Percentiles rank a stretch among this genome's conserved stretches.
phyloP scores from a whole-genome alignment of 1,284 basidiomycete species.

The Trichosporon sp. region DNA sequence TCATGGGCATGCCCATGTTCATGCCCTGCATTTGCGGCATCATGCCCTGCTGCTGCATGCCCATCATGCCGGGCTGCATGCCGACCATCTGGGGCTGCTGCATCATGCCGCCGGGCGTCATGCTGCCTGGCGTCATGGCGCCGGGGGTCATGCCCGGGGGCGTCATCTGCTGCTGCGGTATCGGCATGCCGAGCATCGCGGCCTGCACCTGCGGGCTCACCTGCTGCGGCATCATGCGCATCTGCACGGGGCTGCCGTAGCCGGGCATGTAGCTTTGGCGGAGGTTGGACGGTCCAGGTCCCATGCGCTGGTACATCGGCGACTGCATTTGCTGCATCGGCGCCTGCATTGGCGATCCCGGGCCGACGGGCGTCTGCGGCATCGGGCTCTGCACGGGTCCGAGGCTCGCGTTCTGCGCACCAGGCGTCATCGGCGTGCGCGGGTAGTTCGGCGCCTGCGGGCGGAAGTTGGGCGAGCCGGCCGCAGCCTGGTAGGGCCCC shows the following conservation, averaged over 20 bases:
- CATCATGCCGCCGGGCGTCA: conserved; percentile 1
- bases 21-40: background rate
- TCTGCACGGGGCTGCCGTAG: background rate
- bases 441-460: background rate
- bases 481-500: background rate
- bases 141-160: background rate
- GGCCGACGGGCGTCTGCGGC: background rate
- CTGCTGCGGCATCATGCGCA: conserved; percentile 6
- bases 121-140: background rate
- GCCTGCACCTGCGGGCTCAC: background rate
- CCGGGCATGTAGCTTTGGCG: conserved; percentile 11
- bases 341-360: background rate
- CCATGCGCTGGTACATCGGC: background rate
- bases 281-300: conserved; percentile 13
- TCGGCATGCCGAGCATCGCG: conserved; percentile 2
- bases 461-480: background rate
- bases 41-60: background rate
- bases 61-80: background rate
- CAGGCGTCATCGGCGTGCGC: background rate
- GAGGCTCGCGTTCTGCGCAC: background rate
- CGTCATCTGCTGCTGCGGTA: conserved; percentile 1
- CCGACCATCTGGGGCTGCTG: background rate
- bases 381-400: background rate
- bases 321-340: background rate
- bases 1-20: background rate